These are phyloP conservation scores for Babesia caballi DNA, from an alignment of 169 alveolate species.

Conservation along the genomic window DNA sequence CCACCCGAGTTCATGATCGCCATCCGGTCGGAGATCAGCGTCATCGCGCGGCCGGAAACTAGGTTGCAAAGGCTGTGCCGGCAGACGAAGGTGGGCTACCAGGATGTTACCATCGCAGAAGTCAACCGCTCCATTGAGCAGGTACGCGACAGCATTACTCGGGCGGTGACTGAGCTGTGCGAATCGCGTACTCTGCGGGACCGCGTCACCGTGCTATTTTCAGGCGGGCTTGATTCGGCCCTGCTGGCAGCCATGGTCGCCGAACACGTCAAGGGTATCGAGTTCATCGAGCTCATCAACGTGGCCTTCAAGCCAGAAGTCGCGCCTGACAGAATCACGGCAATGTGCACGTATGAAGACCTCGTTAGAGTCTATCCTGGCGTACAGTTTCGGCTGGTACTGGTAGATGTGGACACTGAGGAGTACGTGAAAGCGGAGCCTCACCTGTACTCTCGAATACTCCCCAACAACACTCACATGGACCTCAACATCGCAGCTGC, in stretches of 20 bases:
- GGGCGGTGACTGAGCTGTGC: constrained; percentile 18
- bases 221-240: constrained; percentile 77
- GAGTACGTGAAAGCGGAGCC: constrained; percentile 60
- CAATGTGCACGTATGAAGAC: constrained; percentile 67
- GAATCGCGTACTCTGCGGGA: background rate
- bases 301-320: constrained; percentile 61
- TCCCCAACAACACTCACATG: constrained; percentile 72
- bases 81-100: background rate
- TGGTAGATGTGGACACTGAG: constrained; percentile 60
- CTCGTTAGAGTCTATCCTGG: constrained; percentile 53
- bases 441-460: constrained; percentile 25
- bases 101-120: background rate
- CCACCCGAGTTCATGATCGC: constrained; percentile 33
- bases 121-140: constrained; percentile 8
- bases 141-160: constrained; percentile 2
- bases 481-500: constrained; percentile 74
- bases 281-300: constrained; percentile 63
- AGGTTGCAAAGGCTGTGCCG: background rate
- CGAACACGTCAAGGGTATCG: constrained; percentile 17
- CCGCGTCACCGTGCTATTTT: constrained; percentile 61
- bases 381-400: constrained; percentile 59
- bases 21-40: background rate
- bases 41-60: background rate
- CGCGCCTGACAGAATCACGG: constrained; percentile 72
- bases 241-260: constrained; percentile 60